Percentiles rank a stretch among this genome's conserved stretches.
phyloP scores from a whole-genome alignment of 1,139 yeast species.

The Saccharomyces hybrid region DNA sequence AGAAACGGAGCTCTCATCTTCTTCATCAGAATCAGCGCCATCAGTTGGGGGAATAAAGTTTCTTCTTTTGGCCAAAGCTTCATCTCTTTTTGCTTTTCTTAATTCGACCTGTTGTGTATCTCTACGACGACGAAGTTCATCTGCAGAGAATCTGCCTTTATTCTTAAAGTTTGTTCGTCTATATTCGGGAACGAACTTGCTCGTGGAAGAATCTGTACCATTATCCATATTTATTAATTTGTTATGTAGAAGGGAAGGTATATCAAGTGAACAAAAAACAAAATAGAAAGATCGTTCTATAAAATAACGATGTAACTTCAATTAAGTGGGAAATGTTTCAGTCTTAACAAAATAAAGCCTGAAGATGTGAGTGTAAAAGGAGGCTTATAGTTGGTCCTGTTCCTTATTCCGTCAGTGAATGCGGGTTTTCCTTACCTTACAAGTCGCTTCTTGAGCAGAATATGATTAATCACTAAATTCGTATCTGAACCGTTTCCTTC shows the following conservation, averaged over 20 bases:
- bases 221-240: constrained; percentile 6
- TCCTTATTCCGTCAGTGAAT: background rate
- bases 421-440: background rate
- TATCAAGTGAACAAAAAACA: background rate
- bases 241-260: background rate
- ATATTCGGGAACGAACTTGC: constrained; percentile 91
- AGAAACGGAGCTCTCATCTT: constrained; percentile 36
- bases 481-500: background rate
- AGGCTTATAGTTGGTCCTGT: background rate
- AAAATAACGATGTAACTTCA: background rate
- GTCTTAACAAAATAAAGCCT: background rate
- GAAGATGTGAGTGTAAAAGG: background rate
- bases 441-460: background rate
- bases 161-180: constrained; percentile 95
- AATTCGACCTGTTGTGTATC: constrained; percentile 96
- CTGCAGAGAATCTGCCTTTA: constrained; percentile 89
- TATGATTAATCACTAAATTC: background rate
- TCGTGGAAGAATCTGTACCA: constrained; percentile 53
- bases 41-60: constrained; percentile 52
- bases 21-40: constrained; percentile 30
- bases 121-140: constrained; percentile 95
- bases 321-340: background rate
- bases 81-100: constrained; percentile 95
- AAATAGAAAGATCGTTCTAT: background rate
- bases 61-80: constrained; percentile 87